These are phyloP conservation scores for Claviceps pusilla DNA, from an alignment of 2,329 filamentous ascomycete species.

Conservation along the genomic window DNA sequence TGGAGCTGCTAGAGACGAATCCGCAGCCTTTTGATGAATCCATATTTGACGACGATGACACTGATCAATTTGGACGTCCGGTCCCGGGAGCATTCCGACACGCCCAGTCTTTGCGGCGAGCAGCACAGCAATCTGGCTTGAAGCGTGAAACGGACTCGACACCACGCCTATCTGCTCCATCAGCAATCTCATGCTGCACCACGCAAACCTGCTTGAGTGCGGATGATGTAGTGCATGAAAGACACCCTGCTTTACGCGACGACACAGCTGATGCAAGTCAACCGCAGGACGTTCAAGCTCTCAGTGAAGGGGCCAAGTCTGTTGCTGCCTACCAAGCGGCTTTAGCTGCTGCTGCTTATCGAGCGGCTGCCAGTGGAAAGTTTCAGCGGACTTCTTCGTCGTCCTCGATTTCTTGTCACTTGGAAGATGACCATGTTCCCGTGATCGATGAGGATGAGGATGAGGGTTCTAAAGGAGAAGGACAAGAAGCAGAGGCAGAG, in stretches of 20 bases:
- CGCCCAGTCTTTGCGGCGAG: constrained; percentile 32
- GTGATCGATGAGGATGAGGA: constrained; percentile 5
- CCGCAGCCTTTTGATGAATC: constrained; percentile 53
- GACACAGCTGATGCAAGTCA: neutral
- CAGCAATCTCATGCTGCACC: constrained; percentile 32
- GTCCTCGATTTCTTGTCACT: constrained; percentile 10
- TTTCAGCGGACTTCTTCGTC: constrained; percentile 47
- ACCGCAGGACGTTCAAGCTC: constrained; percentile 1
- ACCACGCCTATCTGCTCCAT: constrained; percentile 29
- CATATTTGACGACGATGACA: constrained; percentile 55
- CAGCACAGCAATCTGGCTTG: constrained; percentile 11
- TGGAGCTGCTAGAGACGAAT: constrained; percentile 28
- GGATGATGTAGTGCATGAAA: constrained; percentile 3
- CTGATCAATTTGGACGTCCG: constrained; percentile 45
- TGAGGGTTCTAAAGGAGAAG: constrained; percentile 3
- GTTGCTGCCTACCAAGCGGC: constrained; percentile 66
- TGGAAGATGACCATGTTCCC: constrained; percentile 1
- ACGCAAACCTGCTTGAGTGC: constrained; percentile 36
- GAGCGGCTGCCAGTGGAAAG: constrained; percentile 60
- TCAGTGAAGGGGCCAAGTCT: constrained; percentile 8
- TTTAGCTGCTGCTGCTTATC: constrained; percentile 64
- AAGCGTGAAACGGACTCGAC: constrained; percentile 33
- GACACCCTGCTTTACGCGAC: neutral
- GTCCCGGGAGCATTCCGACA: constrained; percentile 43
- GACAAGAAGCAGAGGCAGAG: neutral